phyloP scores from a whole-genome alignment of 805 yeast genomes.

The Lipomyces yamadae region DNA sequence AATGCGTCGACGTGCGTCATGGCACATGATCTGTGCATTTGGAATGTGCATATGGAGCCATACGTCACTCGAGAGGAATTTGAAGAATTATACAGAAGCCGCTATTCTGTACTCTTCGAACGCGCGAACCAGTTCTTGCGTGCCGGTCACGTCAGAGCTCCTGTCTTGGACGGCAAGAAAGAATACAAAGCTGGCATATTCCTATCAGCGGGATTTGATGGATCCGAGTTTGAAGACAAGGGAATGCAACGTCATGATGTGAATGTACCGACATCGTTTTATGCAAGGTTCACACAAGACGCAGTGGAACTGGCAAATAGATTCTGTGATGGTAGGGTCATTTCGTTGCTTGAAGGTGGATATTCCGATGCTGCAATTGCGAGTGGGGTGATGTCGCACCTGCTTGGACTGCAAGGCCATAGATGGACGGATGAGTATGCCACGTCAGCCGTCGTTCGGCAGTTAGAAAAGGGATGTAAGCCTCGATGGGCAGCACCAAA shows the following conservation, averaged over 20 bases:
- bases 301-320: slow-evolving; percentile 69
- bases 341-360: slow-evolving; percentile 83
- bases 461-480: slow-evolving; percentile 31
- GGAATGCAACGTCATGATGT: slow-evolving; percentile 85
- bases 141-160: slow-evolving; percentile 32
- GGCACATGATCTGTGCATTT: slow-evolving; percentile 76
- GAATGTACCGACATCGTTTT: slow-evolving; percentile 80
- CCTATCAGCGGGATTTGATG: slow-evolving; percentile 89
- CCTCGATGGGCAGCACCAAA: slow-evolving; percentile 27
- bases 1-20: slow-evolving; percentile 78
- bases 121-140: slow-evolving; percentile 68
- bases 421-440: slow-evolving; percentile 29
- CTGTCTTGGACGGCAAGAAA: slow-evolving; percentile 28
- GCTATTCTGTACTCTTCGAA: slow-evolving; percentile 63
- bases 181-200: slow-evolving; percentile 63
- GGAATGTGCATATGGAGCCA: slow-evolving; percentile 81
- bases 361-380: slow-evolving; percentile 80
- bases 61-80: slow-evolving; percentile 70
- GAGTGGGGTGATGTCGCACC: slow-evolving; percentile 79
- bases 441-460: slow-evolving; percentile 5
- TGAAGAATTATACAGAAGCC: slow-evolving; percentile 60
- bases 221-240: slow-evolving; percentile 79
- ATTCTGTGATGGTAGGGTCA: slow-evolving; percentile 62
- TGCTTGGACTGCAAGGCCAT: slow-evolving; percentile 63
- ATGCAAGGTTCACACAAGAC: slow-evolving; percentile 72